phyloP scores from a whole-genome alignment of 176 grass and related monocot genomes.

The Luzula sylvatica region DNA sequence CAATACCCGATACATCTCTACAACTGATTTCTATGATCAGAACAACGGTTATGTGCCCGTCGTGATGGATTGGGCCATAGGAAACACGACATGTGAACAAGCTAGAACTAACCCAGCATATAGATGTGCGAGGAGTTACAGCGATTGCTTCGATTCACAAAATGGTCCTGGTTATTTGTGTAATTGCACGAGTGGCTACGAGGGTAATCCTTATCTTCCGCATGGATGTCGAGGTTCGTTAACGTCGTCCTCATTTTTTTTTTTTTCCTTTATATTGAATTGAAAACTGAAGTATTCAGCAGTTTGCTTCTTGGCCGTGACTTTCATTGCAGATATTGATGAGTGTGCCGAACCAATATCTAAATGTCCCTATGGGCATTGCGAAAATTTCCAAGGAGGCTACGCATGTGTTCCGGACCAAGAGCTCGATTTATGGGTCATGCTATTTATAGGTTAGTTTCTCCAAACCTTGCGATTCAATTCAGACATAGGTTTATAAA shows the following conservation, averaged over 20 bases:
- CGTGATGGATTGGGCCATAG: slow-evolving; percentile 13
- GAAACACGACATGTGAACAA: slow-evolving; percentile 1
- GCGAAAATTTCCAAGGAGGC: neutral
- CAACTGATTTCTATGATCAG: neutral
- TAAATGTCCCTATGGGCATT: neutral
- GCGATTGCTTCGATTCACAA: neutral
- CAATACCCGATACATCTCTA: neutral
- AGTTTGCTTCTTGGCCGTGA: neutral
- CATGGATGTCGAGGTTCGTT: slow-evolving; percentile 9
- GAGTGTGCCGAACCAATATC: neutral
- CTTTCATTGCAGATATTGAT: slow-evolving; percentile 4
- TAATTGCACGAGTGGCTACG: neutral
- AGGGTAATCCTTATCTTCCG: neutral
- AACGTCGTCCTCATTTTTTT: neutral
- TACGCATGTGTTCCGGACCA: neutral
- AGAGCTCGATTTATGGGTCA: no score
- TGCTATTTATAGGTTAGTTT: no score
- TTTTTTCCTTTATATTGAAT: neutral
- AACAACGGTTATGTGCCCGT: neutral
- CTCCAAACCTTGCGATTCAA: no score
- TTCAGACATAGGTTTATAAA: no score
- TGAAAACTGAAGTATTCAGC: neutral
- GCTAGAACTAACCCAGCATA: neutral
- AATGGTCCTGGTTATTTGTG: slow-evolving; percentile 16
- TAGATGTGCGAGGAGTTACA: slow-evolving; percentile 13